Evolutionary conservation across 208 protist genomes (phyloP).

Genomic region (Crithidia fasciculata): DNA sequence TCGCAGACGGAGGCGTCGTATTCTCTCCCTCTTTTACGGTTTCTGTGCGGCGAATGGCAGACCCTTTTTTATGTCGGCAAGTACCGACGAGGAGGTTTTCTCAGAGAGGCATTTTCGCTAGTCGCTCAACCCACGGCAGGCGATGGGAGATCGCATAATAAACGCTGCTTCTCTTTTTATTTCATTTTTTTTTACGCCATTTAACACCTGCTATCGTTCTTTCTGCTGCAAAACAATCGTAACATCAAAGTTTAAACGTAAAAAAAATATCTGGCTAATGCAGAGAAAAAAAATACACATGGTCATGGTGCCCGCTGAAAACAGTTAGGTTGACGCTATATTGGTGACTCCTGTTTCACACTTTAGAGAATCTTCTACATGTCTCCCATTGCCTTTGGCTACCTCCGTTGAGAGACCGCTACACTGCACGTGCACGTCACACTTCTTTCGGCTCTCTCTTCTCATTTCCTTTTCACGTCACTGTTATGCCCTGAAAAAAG

Average conservation of each 20-base stretch:
- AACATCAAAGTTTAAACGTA: no score
- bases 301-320: not conserved
- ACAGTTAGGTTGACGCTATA: no score
- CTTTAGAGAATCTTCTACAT: no score
- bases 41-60: slow-evolving; percentile 28
- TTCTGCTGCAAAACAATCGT: not conserved
- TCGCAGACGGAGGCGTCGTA: not conserved
- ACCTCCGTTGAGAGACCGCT: not conserved
- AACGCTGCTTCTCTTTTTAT: not conserved
- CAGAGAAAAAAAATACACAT: no score
- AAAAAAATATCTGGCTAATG: no score
- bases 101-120: no score
- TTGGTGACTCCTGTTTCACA: not conserved
- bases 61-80: slow-evolving; percentile 8
- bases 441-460: not conserved
- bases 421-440: no score
- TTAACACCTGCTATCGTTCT: not conserved
- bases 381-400: no score
- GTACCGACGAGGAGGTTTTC: not conserved
- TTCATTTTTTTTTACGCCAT: not conserved
- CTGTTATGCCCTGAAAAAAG: no score
- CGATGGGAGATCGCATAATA: not conserved
- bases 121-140: no score
- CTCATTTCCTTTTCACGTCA: not conserved
- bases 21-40: slow-evolving; percentile 14